Conservation (phyloP, 78 protist genomes). For the Diacronema lutheri region DNA sequence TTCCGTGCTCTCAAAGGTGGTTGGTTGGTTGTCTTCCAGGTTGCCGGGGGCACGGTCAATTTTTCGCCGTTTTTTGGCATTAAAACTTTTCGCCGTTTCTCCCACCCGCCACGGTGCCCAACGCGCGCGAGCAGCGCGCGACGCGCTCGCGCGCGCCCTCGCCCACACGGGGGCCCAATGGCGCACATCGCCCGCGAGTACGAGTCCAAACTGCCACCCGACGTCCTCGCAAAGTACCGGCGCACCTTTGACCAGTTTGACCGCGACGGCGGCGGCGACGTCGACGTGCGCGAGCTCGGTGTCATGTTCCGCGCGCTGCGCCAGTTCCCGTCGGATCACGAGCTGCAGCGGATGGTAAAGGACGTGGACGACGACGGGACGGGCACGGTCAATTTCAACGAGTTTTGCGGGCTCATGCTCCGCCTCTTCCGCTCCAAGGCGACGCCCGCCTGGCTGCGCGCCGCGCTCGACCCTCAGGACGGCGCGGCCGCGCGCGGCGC, state of each 20-base stretch:
- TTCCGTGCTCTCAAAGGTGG: no score
- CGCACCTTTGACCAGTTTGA: slow-evolving; percentile 31
- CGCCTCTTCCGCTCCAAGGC: not conserved
- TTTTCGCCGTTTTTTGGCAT: no score
- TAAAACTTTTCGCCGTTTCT: no score
- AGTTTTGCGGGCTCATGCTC: slow-evolving; percentile 34
- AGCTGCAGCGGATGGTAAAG: not conserved
- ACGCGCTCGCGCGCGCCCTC: no score
- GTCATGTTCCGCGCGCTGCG: slow-evolving; percentile 23
- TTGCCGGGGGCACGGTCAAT: no score
- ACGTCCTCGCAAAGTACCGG: no score
- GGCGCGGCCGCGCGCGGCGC: not conserved
- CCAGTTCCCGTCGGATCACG: slow-evolving; percentile 4
- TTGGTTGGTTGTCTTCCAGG: no score
- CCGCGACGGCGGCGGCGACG: slow-evolving; percentile 34
- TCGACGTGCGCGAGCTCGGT: slow-evolving; percentile 38
- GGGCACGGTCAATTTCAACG: slow-evolving; percentile 38
- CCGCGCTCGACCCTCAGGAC: not conserved
- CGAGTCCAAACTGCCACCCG: no score
- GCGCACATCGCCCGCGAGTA: no score
- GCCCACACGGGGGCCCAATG: no score
- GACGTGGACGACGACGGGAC: slow-evolving; percentile 29
- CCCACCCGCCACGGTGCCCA: no score
- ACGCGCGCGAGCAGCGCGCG: no score
- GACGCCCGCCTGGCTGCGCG: not conserved